phyloP scores from a whole-genome alignment of 2,329 filamentous ascomycete species.

The Fusarium liriodendri region DNA sequence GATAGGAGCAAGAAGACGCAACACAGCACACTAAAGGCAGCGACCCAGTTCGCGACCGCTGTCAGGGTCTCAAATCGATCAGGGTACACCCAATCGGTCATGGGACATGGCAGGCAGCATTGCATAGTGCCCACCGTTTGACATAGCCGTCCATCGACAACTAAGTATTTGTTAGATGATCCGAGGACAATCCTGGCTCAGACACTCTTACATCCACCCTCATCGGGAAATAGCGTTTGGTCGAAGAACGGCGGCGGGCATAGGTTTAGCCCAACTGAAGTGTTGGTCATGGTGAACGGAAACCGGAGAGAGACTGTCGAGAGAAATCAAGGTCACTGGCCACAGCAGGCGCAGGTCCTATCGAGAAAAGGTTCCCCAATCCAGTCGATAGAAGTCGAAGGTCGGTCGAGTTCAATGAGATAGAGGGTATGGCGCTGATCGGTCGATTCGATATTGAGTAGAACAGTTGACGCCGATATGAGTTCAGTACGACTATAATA shows the following conservation, averaged over 20 bases:
- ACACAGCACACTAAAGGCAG: slow-evolving; percentile 77
- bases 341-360: slow-evolving; percentile 17
- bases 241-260: slow-evolving; percentile 80
- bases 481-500: slow-evolving; percentile 8
- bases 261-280: slow-evolving; percentile 53
- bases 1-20: slow-evolving; percentile 82
- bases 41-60: slow-evolving; percentile 82
- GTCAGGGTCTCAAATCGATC: slow-evolving; percentile 70
- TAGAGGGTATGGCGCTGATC: background rate
- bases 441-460: slow-evolving; percentile 1
- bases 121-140: slow-evolving; percentile 60
- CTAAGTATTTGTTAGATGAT: slow-evolving; percentile 51
- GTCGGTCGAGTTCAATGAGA: background rate
- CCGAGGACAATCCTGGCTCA: background rate
- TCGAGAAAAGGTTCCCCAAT: background rate
- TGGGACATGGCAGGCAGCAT: slow-evolving; percentile 93
- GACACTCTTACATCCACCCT: slow-evolving; percentile 71
- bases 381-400: slow-evolving; percentile 1
- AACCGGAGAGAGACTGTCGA: background rate
- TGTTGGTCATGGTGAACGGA: slow-evolving; percentile 44
- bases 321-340: background rate
- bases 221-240: slow-evolving; percentile 66
- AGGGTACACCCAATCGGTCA: slow-evolving; percentile 80
- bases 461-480: background rate
- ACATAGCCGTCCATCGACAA: slow-evolving; percentile 67